Conservation (phyloP, 75 land plant genomes). For the Cryptomeria japonica region DNA sequence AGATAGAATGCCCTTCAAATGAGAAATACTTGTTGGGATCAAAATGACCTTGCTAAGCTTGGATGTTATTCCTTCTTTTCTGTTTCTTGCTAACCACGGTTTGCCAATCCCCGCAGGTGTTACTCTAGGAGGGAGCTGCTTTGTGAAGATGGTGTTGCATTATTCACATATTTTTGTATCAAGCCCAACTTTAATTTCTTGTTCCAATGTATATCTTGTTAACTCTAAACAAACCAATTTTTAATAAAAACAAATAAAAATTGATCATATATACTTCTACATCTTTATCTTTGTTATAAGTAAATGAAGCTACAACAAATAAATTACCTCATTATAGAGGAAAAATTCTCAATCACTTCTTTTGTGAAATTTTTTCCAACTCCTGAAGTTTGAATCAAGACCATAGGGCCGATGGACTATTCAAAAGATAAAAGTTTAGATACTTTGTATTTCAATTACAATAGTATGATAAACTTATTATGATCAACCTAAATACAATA, state of each 20-base stretch:
- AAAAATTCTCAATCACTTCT: conserved; percentile 84
- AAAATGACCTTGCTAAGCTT: no score
- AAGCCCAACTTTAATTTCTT: no score
- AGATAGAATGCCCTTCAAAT: no score
- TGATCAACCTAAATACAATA: neutral
- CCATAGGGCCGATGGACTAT: conserved; percentile 90
- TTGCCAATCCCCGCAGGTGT: no score
- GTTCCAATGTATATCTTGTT: no score
- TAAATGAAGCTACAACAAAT: neutral
- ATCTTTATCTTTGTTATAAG: neutral
- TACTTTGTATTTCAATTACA: neutral
- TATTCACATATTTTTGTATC: no score
- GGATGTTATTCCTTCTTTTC: no score
- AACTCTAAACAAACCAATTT: no score
- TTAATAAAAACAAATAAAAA: conserved; percentile 7
- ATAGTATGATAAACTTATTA: neutral
- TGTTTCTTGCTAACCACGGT: no score
- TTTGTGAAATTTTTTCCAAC: conserved; percentile 83
- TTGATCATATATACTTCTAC: neutral
- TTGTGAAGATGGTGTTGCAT: no score
- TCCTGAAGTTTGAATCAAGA: conserved; percentile 84
- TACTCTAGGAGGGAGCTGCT: no score
- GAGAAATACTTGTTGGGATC: no score
- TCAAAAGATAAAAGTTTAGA: neutral
- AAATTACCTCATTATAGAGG: conserved; percentile 81